phyloP scores from a whole-genome alignment of 2,329 filamentous ascomycete genomes.

The Byssoonygena ceratinophila region DNA sequence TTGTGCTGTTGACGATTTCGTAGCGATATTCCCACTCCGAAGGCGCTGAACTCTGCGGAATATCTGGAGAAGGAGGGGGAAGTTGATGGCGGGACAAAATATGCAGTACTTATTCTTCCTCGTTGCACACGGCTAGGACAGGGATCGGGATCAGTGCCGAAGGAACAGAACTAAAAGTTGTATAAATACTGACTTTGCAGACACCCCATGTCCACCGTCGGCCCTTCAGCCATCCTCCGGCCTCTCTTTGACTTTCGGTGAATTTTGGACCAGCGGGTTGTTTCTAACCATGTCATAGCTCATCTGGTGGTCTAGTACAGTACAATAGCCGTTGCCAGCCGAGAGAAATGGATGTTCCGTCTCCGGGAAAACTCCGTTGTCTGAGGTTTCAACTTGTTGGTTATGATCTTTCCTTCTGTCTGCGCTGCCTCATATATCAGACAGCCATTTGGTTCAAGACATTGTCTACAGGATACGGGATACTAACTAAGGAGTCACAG shows the following conservation, averaged over 20 bases:
- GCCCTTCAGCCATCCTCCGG: background rate
- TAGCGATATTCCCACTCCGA: background rate
- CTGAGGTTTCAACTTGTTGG: no score
- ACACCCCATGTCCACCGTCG: background rate
- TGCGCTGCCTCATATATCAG: no score
- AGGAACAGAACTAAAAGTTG: no score
- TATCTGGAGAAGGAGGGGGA: background rate
- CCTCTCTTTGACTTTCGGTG: slow-evolving; percentile 1
- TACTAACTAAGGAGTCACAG: background rate
- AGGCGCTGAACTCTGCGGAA: background rate
- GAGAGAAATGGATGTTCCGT: background rate
- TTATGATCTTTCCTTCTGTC: no score
- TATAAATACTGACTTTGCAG: background rate
- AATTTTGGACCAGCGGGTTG: background rate
- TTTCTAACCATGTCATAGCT: background rate
- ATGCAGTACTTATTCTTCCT: background rate
- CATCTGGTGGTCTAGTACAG: background rate
- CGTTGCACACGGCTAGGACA: background rate
- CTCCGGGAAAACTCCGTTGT: no score
- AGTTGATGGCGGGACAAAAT: background rate
- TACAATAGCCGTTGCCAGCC: slow-evolving; percentile 5
- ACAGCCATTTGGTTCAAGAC: no score
- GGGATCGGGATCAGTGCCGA: no score
- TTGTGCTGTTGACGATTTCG: background rate
- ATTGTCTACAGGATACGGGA: no score